phyloP scores from a whole-genome alignment of 164 flowering plant species.

The Vitis rotundifolia region DNA sequence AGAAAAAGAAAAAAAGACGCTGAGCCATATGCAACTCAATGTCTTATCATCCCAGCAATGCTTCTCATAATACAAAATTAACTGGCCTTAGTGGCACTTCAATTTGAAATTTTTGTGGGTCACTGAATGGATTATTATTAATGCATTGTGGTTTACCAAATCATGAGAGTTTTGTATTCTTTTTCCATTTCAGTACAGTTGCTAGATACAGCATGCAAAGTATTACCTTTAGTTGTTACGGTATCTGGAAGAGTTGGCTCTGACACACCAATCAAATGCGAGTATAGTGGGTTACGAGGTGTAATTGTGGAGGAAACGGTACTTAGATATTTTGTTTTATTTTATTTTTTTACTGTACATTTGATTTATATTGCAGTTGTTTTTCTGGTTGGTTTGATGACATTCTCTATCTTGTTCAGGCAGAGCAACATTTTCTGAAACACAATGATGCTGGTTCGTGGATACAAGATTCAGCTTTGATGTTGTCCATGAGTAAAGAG shows the following conservation, averaged over 20 bases:
- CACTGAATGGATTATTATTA: neutral
- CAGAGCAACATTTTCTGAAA: conserved; percentile 93
- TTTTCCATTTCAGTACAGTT: conserved; percentile 60
- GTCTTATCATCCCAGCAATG: too few species aligned
- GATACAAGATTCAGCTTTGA: conserved; percentile 97
- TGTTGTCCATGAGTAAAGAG: conserved; percentile 90
- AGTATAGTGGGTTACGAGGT: conserved; percentile 84
- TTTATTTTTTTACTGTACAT: neutral
- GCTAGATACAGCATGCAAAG: conserved; percentile 74
- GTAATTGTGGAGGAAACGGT: conserved; percentile 97
- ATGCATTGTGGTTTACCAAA: neutral
- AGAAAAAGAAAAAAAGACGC: too few species aligned
- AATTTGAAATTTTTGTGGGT: neutral
- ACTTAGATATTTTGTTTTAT: neutral
- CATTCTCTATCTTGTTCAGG: conserved; percentile 41
- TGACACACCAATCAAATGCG: conserved; percentile 83
- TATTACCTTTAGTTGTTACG: conserved; percentile 82
- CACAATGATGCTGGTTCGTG: conserved; percentile 98
- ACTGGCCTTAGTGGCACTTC: too few species aligned
- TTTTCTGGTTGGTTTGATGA: neutral
- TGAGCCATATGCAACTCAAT: too few species aligned
- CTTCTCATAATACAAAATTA: too few species aligned
- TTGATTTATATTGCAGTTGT: neutral
- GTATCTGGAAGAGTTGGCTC: conserved; percentile 93
- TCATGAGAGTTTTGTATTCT: neutral